These are phyloP conservation scores for Mycena venus DNA, from an alignment of 768 basidiomycete species.

Conservation along the genomic window DNA sequence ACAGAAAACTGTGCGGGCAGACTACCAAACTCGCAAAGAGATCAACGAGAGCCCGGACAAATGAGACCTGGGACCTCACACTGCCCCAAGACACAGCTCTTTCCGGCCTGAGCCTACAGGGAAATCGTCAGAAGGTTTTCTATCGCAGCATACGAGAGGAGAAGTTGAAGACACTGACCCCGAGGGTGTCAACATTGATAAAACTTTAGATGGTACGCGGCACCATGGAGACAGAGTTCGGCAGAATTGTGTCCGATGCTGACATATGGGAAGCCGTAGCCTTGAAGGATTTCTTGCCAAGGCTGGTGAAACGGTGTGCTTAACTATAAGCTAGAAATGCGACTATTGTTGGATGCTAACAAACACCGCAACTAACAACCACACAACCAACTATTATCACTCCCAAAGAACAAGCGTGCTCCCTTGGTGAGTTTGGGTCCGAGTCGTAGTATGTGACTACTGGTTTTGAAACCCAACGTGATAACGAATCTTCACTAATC, in stretches of 20 bases:
- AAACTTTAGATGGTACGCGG: not conserved
- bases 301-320: too few relatives aligned
- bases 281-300: too few relatives aligned
- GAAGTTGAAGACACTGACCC: not conserved
- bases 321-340: too few relatives aligned
- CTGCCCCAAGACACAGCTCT: not conserved
- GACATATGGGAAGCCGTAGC: not conserved
- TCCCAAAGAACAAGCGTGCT: too few relatives aligned
- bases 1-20: not conserved
- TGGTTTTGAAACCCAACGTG: too few relatives aligned
- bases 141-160: constrained; percentile 7
- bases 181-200: not conserved
- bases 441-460: too few relatives aligned
- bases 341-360: too few relatives aligned
- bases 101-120: not conserved
- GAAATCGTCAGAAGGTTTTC: not conserved
- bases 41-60: too few relatives aligned
- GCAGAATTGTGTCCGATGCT: not conserved
- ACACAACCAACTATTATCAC: too few relatives aligned
- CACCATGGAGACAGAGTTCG: not conserved
- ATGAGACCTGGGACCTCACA: not conserved
- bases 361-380: too few relatives aligned
- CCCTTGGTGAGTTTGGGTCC: too few relatives aligned
- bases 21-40: not conserved
- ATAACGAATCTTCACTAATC: too few relatives aligned